Evolutionary conservation across 306 rosid genomes (phyloP).

Genomic region (Prosopis cineraria): DNA sequence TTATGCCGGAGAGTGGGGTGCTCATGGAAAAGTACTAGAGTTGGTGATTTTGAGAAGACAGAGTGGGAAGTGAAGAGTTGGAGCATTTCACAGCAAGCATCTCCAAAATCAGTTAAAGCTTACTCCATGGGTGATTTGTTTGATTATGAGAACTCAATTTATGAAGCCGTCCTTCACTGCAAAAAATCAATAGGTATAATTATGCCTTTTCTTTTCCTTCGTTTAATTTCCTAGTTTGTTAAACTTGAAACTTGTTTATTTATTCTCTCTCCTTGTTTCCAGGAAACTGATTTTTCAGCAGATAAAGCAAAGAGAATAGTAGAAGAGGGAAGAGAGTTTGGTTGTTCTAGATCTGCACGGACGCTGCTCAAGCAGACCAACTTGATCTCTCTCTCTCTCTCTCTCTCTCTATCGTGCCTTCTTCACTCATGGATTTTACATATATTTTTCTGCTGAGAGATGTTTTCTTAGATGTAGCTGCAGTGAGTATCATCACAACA

Average conservation of each 20-base stretch:
- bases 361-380: conserved; percentile 22
- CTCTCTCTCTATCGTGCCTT: neutral
- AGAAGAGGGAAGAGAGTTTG: neutral
- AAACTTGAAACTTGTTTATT: conserved; percentile 3
- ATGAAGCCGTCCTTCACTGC: conserved; percentile 66
- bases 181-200: conserved; percentile 57
- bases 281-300: conserved; percentile 40
- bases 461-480: conserved; percentile 1
- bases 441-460: neutral
- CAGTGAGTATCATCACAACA: neutral
- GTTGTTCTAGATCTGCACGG: conserved; percentile 23
- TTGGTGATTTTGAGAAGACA: conserved; percentile 47
- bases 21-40: conserved; percentile 38
- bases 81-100: conserved; percentile 39
- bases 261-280: conserved; percentile 26
- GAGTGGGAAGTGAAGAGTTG: conserved; percentile 34
- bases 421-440: neutral
- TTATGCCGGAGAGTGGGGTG: conserved; percentile 27
- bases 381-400: conserved; percentile 22
- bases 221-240: neutral
- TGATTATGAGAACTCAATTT: conserved; percentile 49
- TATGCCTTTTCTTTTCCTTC: neutral
- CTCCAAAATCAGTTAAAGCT: conserved; percentile 35
- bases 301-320: conserved; percentile 26
- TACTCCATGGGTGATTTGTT: conserved; percentile 24